phyloP scores from a whole-genome alignment of 805 yeast species.

The Yamadazyma scolyti region DNA sequence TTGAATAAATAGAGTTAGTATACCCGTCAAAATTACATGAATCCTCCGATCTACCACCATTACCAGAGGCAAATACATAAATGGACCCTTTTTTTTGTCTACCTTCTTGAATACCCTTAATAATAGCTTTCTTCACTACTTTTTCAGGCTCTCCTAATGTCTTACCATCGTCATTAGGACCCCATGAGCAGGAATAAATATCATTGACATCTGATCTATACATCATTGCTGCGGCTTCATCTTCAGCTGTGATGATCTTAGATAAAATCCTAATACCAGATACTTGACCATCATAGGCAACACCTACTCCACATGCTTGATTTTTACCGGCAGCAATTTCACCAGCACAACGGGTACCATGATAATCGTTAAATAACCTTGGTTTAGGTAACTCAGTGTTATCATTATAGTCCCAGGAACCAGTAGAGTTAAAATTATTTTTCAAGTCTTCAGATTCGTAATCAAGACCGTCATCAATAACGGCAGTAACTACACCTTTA shows the following conservation, averaged over 20 bases:
- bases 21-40: slow-evolving; percentile 97
- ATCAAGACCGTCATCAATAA: slow-evolving; percentile 94
- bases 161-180: slow-evolving; percentile 90
- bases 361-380: slow-evolving; percentile 74
- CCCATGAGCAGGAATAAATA: slow-evolving; percentile 98
- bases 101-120: slow-evolving; percentile 83
- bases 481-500: slow-evolving; percentile 74
- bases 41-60: slow-evolving; percentile 81
- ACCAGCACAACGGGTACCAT: slow-evolving; percentile 98
- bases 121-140: slow-evolving; percentile 74
- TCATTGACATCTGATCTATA: slow-evolving; percentile 81
- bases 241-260: slow-evolving; percentile 74
- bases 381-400: slow-evolving; percentile 77
- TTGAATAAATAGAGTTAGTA: slow-evolving; percentile 91
- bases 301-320: slow-evolving; percentile 92
- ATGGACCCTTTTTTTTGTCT: slow-evolving; percentile 77
- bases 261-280: slow-evolving; percentile 88
- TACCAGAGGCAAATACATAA: slow-evolving; percentile 95
- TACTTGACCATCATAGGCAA: slow-evolving; percentile 83
- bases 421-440: slow-evolving; percentile 65
- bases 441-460: slow-evolving; percentile 70
- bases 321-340: slow-evolving; percentile 91
- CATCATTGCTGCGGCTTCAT: slow-evolving; percentile 86
- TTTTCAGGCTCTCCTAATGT: slow-evolving; percentile 82
- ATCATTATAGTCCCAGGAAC: slow-evolving; percentile 93